phyloP scores from a whole-genome alignment of 352 stramenopile genomes.

The Phytophthora cactorum region DNA sequence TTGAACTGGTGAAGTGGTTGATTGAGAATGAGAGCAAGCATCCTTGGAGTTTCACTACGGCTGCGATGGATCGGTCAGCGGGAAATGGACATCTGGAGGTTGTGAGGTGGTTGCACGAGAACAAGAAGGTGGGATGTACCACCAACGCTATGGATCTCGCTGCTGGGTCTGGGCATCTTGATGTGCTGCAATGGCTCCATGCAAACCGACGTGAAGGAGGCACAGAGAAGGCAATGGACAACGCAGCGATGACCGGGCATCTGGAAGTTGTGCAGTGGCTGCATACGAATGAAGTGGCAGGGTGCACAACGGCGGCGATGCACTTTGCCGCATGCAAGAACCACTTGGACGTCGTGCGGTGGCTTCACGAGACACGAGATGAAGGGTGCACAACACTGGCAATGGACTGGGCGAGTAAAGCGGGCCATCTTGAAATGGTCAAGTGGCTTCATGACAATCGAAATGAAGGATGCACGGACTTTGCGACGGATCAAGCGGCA shows the following conservation, averaged over 20 bases:
- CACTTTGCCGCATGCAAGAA: conserved; percentile 11
- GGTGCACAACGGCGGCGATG: neutral
- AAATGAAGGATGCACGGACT: conserved; percentile 12
- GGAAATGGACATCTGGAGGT: conserved; percentile 5
- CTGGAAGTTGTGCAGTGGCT: conserved; percentile 12
- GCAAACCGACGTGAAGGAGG: conserved; percentile 5
- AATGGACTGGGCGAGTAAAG: conserved; percentile 16
- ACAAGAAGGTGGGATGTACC: conserved; percentile 1
- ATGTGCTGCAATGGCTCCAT: conserved; percentile 4
- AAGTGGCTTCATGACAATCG: conserved; percentile 19
- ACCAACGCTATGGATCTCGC: conserved; percentile 10
- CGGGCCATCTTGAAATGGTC: conserved; percentile 14
- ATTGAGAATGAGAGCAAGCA: conserved; percentile 1
- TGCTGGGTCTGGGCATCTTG: neutral
- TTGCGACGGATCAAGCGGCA: conserved; percentile 20
- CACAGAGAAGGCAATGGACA: conserved; percentile 3
- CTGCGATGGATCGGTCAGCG: conserved; percentile 11
- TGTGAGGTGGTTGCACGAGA: conserved; percentile 7
- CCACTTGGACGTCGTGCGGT: conserved; percentile 22
- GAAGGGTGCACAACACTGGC: conserved; percentile 9
- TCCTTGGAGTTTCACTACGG: neutral
- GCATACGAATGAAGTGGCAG: conserved; percentile 2
- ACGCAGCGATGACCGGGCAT: conserved; percentile 3
- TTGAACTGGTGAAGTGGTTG: conserved; percentile 5
- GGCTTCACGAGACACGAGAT: conserved; percentile 10